Evolutionary conservation across 2,329 filamentous ascomycete genomes (phyloP), one percentile per base, ranked within the genome.

Genomic region (Venturia pyrina): DNA sequence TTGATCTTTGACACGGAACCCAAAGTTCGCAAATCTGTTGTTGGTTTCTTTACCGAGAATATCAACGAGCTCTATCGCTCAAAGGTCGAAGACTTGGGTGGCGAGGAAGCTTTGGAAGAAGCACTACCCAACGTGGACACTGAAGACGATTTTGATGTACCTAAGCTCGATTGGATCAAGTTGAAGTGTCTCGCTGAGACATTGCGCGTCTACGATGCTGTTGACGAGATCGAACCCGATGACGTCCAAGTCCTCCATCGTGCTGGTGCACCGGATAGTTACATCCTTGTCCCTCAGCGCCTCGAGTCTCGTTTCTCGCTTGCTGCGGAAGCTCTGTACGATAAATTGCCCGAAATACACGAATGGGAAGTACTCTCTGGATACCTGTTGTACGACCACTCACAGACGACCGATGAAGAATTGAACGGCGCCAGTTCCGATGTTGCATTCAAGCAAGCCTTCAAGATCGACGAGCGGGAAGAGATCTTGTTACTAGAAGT

Each of bases 311-410:
- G 93, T 63, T 92, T 96, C 71, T 89, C 90, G 3, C 83, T 96
- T 37, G 93, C 93, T 21, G 89, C 92, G 0, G 90, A 96, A 74
- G 89, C 88, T 0, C 82, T 98, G 5, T 96, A 91, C 71, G 90
- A 95, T 68, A 88, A 89, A 70, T 85, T 97, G 67, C 81, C 86
- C 0, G 91, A 95, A 71, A 83, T 97, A 40, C 85, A 87, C 70
- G 87, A 92, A 66, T 99, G 95, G 95, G 90, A 96, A 73, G 83
- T 89, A 5, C 78, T 99, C 66, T 89, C 92, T 34, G 92, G 92
- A 19, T 99, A 97, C 75, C 83, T 99, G 7, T 81, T 99, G 1
- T 96, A 91, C 73, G 95, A 99, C 72, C 93, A 98, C 75, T 95
- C 92, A 0, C 73, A 75, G 40, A 73, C 72, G 24, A 83, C 82